phyloP scores from a whole-genome alignment of 352 stramenopile species.

The Bremia lactucae region DNA sequence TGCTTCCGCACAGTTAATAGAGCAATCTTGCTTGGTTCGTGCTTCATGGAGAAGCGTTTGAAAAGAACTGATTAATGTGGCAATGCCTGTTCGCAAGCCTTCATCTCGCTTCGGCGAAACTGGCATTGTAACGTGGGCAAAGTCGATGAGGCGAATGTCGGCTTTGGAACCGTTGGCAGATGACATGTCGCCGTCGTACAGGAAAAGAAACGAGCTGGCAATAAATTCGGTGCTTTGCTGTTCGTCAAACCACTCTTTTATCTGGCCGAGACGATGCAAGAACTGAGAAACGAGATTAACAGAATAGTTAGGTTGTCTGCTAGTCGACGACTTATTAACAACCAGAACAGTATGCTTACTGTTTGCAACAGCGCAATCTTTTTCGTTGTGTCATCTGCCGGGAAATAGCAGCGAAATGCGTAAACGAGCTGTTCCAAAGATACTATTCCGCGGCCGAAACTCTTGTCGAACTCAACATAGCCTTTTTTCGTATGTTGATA shows the following conservation, averaged over 20 bases:
- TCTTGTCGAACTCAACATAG: constrained; percentile 83
- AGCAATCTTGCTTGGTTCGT: constrained; percentile 1
- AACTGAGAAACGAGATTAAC: too few relatives aligned
- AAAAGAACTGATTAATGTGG: constrained; percentile 45
- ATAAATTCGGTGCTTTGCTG: constrained; percentile 86
- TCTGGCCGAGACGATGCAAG: constrained; percentile 40
- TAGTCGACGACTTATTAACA: not conserved
- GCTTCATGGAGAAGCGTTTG: constrained; percentile 22
- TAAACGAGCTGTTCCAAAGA: constrained; percentile 42
- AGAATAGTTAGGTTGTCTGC: constrained; percentile 1
- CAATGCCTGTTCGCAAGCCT: constrained; percentile 45
- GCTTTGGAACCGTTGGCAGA: constrained; percentile 2
- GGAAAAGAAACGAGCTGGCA: constrained; percentile 90
- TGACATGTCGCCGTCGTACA: constrained; percentile 77
- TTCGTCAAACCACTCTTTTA: constrained; percentile 67
- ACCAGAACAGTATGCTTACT: constrained; percentile 18
- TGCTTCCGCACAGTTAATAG: not conserved
- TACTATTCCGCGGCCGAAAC: constrained; percentile 64
- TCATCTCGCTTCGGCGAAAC: constrained; percentile 29
- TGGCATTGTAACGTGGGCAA: constrained; percentile 50
- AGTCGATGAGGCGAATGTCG: constrained; percentile 80
- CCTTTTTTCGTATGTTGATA: constrained; percentile 39
- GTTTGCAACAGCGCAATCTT: constrained; percentile 27
- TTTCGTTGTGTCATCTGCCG: constrained; percentile 15
- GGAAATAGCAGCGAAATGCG: constrained; percentile 80